Percentiles rank a stretch among this genome's conserved stretches.
Evolutionary conservation across 148 eudicot genomes (phyloP).

Genomic region (Mesembryanthemum crystallinum): DNA sequence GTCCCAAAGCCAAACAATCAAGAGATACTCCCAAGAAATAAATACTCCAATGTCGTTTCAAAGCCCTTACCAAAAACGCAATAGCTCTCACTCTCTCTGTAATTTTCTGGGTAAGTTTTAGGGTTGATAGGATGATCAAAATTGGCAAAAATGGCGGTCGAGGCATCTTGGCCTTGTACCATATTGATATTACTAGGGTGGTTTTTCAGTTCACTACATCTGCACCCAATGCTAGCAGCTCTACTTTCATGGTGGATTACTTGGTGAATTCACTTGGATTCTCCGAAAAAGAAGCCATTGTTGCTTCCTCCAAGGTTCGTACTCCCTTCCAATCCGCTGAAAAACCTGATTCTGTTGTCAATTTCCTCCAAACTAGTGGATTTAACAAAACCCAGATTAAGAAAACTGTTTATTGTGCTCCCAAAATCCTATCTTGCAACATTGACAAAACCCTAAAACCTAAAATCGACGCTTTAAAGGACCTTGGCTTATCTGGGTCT

Average conservation of each 20-base stretch:
- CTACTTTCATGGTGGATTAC: constrained; percentile 14
- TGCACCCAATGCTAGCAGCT: background rate
- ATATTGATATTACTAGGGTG: background rate
- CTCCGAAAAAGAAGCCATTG: constrained; percentile 31
- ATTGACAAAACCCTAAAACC: constrained; percentile 39
- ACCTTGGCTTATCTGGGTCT: constrained; percentile 29
- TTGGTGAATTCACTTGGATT: constrained; percentile 32
- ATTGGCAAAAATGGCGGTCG: constrained; percentile 5
- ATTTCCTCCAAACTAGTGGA: constrained; percentile 21
- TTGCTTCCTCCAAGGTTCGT: constrained; percentile 22
- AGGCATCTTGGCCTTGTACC: background rate
- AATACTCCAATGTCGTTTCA: no score
- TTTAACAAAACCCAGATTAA: constrained; percentile 31
- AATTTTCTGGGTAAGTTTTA: no score
- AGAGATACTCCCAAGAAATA: no score
- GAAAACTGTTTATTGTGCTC: constrained; percentile 4
- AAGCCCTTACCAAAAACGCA: no score
- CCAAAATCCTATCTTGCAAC: constrained; percentile 20
- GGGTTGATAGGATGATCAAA: constrained; percentile 4
- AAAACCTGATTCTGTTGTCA: constrained; percentile 25
- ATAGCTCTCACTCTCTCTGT: no score
- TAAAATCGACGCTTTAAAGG: constrained; percentile 29
- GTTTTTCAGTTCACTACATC: background rate
- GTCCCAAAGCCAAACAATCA: no score
- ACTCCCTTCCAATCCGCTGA: constrained; percentile 16